These are phyloP conservation scores for Mastigamoeba balamuthi DNA, from an alignment of 78 protist species.

Conservation along the genomic window DNA sequence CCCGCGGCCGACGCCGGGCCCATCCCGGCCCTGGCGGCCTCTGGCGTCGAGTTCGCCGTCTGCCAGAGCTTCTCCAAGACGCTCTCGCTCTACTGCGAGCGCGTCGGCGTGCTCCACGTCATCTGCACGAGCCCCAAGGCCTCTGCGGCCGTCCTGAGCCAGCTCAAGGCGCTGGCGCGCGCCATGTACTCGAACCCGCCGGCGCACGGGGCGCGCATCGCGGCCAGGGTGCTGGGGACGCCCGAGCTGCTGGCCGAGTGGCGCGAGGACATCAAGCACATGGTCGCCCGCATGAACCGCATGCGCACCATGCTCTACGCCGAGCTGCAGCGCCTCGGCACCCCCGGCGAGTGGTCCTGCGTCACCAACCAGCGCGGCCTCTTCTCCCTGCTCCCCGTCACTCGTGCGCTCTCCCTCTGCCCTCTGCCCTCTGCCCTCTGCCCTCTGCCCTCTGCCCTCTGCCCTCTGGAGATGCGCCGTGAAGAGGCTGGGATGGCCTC, in stretches of 20 bases:
- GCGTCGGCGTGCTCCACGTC: slow-evolving; percentile 45
- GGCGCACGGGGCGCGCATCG: slow-evolving; percentile 92
- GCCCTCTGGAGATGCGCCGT: no score
- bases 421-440: no score
- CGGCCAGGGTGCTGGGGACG: slow-evolving; percentile 48
- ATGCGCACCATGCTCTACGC: slow-evolving; percentile 67
- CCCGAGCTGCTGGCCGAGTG: slow-evolving; percentile 39
- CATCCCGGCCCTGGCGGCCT: slow-evolving; percentile 35
- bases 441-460: no score
- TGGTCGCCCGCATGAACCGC: slow-evolving; percentile 81
- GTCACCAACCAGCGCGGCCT: slow-evolving; percentile 94
- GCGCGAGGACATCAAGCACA: slow-evolving; percentile 64
- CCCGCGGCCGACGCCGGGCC: slow-evolving; percentile 80
- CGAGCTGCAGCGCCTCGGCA: slow-evolving; percentile 52
- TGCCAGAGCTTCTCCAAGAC: slow-evolving; percentile 92
- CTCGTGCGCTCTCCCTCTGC: no score
- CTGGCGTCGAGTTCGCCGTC: slow-evolving; percentile 32
- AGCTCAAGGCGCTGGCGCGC: slow-evolving; percentile 74
- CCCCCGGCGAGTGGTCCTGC: slow-evolving; percentile 85
- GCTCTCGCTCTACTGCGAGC: slow-evolving; percentile 94
- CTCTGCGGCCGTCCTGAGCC: slow-evolving; percentile 55
- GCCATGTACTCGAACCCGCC: slow-evolving; percentile 95
- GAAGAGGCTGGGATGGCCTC: no score
- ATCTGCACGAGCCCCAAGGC: slow-evolving; percentile 10
- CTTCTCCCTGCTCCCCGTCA: slow-evolving; percentile 93